A percentile compares a stretch with the other conserved stretches of the same genome.
Conservation (phyloP, 2,329 filamentous ascomycete genomes). For the Berkeleyomyces basicola region DNA sequence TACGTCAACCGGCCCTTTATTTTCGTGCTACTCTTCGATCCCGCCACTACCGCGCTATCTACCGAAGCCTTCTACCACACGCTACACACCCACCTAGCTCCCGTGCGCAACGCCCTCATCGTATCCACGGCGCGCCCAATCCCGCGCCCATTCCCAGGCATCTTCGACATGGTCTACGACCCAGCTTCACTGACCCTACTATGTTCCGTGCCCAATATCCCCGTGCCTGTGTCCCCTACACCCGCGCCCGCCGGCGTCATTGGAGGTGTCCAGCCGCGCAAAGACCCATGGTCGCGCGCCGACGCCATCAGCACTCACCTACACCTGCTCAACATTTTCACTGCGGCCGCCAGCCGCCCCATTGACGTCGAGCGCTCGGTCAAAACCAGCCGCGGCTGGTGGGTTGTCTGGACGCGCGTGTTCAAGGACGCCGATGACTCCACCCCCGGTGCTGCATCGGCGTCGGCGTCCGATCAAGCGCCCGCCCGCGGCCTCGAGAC, state of each 20-base stretch:
- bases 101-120: slow-evolving; percentile 39
- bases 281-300: slow-evolving; percentile 35
- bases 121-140: slow-evolving; percentile 41
- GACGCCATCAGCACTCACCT: slow-evolving; percentile 50
- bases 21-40: slow-evolving; percentile 54
- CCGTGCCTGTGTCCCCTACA: slow-evolving; percentile 25
- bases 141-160: slow-evolving; percentile 29
- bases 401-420: slow-evolving; percentile 50
- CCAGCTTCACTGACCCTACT: slow-evolving; percentile 37
- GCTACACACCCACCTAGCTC: slow-evolving; percentile 42
- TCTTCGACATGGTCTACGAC: slow-evolving; percentile 48
- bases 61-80: slow-evolving; percentile 40
- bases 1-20: slow-evolving; percentile 63
- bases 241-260: slow-evolving; percentile 15
- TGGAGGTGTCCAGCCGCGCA: slow-evolving; percentile 15
- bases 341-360: slow-evolving; percentile 20
- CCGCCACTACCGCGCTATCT: slow-evolving; percentile 36
- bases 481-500: slow-evolving; percentile 6
- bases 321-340: slow-evolving; percentile 43
- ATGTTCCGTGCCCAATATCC: slow-evolving; percentile 51
- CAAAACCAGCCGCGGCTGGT: slow-evolving; percentile 52
- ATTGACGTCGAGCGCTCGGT: slow-evolving; percentile 42
- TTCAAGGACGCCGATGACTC: slow-evolving; percentile 18
- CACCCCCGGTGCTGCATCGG: not conserved
- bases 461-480: not conserved